Percentiles rank a stretch among this genome's conserved stretches.
These are phyloP conservation scores for Papilionanthe hybrid DNA, from an alignment of 116 monocot species.

Conservation along the genomic window DNA sequence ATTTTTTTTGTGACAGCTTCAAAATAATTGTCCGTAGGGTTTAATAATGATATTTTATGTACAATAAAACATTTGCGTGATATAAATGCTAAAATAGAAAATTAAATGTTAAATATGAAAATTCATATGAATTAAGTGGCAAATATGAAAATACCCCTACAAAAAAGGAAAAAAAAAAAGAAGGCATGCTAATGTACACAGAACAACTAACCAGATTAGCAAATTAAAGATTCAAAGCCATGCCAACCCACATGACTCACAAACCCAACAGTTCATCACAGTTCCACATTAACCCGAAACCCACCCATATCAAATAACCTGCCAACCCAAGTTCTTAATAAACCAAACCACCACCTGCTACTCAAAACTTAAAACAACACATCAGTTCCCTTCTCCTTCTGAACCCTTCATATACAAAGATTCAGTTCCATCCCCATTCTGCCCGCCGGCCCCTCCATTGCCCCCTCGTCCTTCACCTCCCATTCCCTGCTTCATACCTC, in stretches of 20 bases:
- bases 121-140: too few species aligned
- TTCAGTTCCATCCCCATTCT: conserved; percentile 50
- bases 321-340: background rate
- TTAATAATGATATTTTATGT: too few species aligned
- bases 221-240: background rate
- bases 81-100: too few species aligned
- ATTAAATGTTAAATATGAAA: too few species aligned
- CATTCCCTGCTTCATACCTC: conserved; percentile 35
- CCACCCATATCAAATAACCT: background rate
- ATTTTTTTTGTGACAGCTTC: too few species aligned
- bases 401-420: conserved; percentile 53
- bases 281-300: conserved; percentile 7
- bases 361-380: background rate
- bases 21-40: too few species aligned
- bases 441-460: conserved; percentile 28
- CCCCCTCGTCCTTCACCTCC: conserved; percentile 27
- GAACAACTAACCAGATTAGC: background rate
- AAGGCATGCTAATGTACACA: background rate
- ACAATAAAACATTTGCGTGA: too few species aligned
- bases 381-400: conserved; percentile 57
- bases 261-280: background rate
- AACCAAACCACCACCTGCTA: conserved; percentile 1
- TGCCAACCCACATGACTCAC: conserved; percentile 1
- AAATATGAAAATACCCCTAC: too few species aligned
- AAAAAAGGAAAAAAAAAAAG: too few species aligned